Percentiles rank a stretch among this genome's conserved stretches.
These are phyloP conservation scores for Penicillium oxalicum DNA, from an alignment of 2,329 filamentous ascomycete genomes.

Conservation along the genomic window DNA sequence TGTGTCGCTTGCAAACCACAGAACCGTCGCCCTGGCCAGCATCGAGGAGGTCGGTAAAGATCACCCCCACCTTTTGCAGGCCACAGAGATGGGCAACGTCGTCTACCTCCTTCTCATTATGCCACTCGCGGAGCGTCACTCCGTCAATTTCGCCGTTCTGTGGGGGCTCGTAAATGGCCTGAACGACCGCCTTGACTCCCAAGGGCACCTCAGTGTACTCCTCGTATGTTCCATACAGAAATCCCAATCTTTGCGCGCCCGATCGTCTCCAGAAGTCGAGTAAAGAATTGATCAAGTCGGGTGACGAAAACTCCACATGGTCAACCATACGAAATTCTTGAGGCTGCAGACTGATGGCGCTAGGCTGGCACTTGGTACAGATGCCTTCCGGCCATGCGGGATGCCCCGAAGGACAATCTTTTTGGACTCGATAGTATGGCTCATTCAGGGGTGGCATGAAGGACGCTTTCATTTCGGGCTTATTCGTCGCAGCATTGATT, in stretches of 20 bases:
- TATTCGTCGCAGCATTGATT: conserved; percentile 93
- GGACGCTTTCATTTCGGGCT: conserved; percentile 84
- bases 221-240: conserved; percentile 82
- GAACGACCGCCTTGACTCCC: conserved; percentile 89
- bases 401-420: conserved; percentile 87
- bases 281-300: conserved; percentile 78
- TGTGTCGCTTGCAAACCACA: conserved; percentile 90
- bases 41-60: conserved; percentile 89
- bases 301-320: conserved; percentile 90
- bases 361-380: conserved; percentile 96
- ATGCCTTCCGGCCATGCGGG: conserved; percentile 92
- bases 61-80: conserved; percentile 80
- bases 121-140: conserved; percentile 76
- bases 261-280: conserved; percentile 88
- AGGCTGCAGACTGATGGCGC: conserved; percentile 89
- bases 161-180: conserved; percentile 94
- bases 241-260: conserved; percentile 77
- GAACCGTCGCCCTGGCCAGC: conserved; percentile 73
- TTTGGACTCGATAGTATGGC: conserved; percentile 83
- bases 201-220: conserved; percentile 90
- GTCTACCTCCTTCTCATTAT: conserved; percentile 75
- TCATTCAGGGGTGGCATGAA: conserved; percentile 94
- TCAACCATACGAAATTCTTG: conserved; percentile 96
- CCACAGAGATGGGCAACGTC: conserved; percentile 76
- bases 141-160: conserved; percentile 86